Evolutionary conservation across 106 monocot genomes (phyloP).

Genomic region (Platanthera zijinensis): DNA sequence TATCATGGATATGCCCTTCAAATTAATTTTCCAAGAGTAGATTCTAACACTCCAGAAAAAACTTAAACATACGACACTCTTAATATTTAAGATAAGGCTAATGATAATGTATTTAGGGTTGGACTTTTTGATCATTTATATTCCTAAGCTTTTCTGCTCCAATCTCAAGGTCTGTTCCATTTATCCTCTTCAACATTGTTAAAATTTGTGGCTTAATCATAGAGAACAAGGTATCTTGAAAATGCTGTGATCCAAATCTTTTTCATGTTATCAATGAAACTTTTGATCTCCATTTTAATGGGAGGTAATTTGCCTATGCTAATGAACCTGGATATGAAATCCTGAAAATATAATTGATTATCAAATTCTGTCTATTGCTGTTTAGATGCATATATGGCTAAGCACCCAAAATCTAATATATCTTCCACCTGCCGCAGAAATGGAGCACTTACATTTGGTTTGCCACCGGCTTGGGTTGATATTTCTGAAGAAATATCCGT

Average conservation of each 20-base stretch:
- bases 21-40: too few relatives aligned
- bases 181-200: not conserved
- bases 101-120: not conserved
- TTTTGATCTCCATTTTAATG: not conserved
- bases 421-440: constrained; percentile 29
- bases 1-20: too few relatives aligned
- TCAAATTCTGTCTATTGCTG: not conserved
- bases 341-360: not conserved
- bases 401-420: not conserved
- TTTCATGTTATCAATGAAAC: not conserved
- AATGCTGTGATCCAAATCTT: not conserved
- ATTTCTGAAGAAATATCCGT: constrained; percentile 79
- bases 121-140: not conserved
- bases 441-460: constrained; percentile 59
- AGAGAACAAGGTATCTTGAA: not conserved
- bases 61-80: too few relatives aligned
- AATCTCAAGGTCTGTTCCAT: not conserved
- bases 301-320: not conserved
- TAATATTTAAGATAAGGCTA: too few relatives aligned
- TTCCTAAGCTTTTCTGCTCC: not conserved
- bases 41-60: too few relatives aligned
- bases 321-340: not conserved
- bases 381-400: not conserved
- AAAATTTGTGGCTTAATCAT: not conserved
- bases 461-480: constrained; percentile 98